A percentile compares a stretch with the other conserved stretches of the same genome.
Conservation (phyloP, 176 grass and related monocot genomes). For the Triticum monococcum region DNA sequence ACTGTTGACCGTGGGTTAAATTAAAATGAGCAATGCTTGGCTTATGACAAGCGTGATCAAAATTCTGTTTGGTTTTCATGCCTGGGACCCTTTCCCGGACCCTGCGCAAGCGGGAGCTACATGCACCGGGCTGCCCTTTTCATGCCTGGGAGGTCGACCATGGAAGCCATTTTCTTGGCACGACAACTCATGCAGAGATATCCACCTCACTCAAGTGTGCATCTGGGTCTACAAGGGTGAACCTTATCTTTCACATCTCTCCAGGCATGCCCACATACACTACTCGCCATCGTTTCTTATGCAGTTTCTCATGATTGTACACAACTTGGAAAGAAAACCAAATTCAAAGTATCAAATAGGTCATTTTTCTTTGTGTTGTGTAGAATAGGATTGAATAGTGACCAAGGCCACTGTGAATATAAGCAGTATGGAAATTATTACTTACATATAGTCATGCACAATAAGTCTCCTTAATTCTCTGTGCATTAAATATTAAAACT, state of each 20-base stretch:
- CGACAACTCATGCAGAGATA: too few species aligned
- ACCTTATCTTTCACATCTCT: not conserved
- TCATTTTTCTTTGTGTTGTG: not conserved
- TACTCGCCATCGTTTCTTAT: not conserved
- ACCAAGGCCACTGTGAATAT: not conserved
- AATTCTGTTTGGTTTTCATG: too few species aligned
- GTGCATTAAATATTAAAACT: not conserved
- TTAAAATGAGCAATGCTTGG: not conserved
- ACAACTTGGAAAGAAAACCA: not conserved
- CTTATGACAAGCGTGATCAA: too few species aligned
- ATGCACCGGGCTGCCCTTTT: too few species aligned
- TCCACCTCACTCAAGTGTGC: not conserved
- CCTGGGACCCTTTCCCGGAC: too few species aligned
- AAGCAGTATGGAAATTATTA: not conserved
- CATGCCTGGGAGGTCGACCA: too few species aligned
- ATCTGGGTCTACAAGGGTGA: not conserved
- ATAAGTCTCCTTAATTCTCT: not conserved
- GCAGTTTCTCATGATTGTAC: not conserved
- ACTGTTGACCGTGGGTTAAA: not conserved
- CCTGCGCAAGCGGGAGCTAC: too few species aligned
- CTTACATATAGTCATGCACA: not conserved
- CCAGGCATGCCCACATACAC: not conserved
- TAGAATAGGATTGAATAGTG: not conserved
- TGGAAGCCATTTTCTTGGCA: too few species aligned
- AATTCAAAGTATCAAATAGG: not conserved